A percentile compares a stretch with the other conserved stretches of the same genome.
Conservation (phyloP, 768 basidiomycete species). For the Daedalea quercina region DNA sequence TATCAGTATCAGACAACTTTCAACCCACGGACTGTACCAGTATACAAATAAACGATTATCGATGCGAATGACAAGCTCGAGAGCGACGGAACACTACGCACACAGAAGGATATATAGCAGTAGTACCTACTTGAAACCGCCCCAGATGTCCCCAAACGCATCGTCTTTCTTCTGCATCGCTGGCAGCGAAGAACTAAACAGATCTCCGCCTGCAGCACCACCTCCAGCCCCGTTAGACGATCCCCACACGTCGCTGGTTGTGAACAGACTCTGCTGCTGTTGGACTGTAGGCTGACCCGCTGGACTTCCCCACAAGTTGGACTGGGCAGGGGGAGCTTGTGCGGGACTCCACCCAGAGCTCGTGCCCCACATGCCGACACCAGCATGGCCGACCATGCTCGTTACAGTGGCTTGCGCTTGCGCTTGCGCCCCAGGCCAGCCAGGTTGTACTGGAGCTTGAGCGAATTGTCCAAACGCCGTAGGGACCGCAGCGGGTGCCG, state of each 20-base stretch:
- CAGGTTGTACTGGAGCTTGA: constrained; percentile 15
- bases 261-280: constrained; percentile 16
- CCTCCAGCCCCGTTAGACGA: constrained; percentile 18
- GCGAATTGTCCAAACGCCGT: constrained; percentile 21
- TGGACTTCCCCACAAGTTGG: constrained; percentile 19
- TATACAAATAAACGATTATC: not conserved
- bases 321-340: constrained; percentile 26
- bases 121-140: constrained; percentile 58
- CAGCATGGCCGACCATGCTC: constrained; percentile 45
- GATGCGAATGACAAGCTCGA: constrained; percentile 3
- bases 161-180: constrained; percentile 60
- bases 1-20: not conserved
- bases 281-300: constrained; percentile 2
- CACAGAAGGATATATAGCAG: not conserved
- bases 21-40: not conserved
- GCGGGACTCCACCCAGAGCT: constrained; percentile 55
- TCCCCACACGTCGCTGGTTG: constrained; percentile 59
- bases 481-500: constrained; percentile 24
- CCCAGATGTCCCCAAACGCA: constrained; percentile 80
- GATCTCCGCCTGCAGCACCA: constrained; percentile 20
- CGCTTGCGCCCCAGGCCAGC: constrained; percentile 24
- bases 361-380: constrained; percentile 59
- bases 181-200: constrained; percentile 29
- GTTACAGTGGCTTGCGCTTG: constrained; percentile 32
- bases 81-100: not conserved